phyloP scores from a whole-genome alignment of 768 basidiomycete genomes.

The Leucocoprinus birnbaumii region DNA sequence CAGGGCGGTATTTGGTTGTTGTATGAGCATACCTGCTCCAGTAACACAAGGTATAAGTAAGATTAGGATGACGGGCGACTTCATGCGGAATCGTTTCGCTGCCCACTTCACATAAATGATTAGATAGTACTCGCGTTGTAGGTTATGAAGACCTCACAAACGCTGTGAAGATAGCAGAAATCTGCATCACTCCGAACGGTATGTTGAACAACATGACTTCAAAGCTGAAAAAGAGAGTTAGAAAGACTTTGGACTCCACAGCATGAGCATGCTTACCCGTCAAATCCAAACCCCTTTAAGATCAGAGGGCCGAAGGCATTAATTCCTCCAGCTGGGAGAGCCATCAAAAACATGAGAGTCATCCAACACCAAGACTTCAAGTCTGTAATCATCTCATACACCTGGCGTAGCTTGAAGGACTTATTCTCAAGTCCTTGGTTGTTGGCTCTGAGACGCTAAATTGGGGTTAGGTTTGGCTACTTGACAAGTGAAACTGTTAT shows the following conservation, averaged over 20 bases:
- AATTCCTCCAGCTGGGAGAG: slow-evolving; percentile 24
- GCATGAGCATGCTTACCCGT: slow-evolving; percentile 18
- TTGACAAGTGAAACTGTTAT: background rate
- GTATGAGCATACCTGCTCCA: slow-evolving; percentile 19
- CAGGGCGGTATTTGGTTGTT: background rate
- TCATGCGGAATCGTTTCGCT: slow-evolving; percentile 22
- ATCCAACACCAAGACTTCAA: slow-evolving; percentile 34
- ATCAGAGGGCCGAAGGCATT: slow-evolving; percentile 28
- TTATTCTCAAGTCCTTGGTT: slow-evolving; percentile 33
- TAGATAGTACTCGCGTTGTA: background rate
- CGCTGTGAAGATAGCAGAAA: slow-evolving; percentile 21
- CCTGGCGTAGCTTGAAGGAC: slow-evolving; percentile 27
- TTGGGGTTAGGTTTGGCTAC: background rate
- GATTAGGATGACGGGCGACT: slow-evolving; percentile 22
- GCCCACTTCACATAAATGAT: slow-evolving; percentile 20
- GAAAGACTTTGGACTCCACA: background rate
- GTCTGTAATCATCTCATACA: slow-evolving; percentile 28
- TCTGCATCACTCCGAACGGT: slow-evolving; percentile 27
- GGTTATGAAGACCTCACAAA: slow-evolving; percentile 20
- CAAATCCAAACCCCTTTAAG: slow-evolving; percentile 29
- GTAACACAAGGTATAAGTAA: slow-evolving; percentile 20
- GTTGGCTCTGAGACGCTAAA: slow-evolving; percentile 29
- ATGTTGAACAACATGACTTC: slow-evolving; percentile 28
- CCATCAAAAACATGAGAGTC: slow-evolving; percentile 19
- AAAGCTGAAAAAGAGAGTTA: slow-evolving; percentile 19